These are phyloP conservation scores for Mycena vulgaris DNA, from an alignment of 768 basidiomycete genomes.

Conservation along the genomic window DNA sequence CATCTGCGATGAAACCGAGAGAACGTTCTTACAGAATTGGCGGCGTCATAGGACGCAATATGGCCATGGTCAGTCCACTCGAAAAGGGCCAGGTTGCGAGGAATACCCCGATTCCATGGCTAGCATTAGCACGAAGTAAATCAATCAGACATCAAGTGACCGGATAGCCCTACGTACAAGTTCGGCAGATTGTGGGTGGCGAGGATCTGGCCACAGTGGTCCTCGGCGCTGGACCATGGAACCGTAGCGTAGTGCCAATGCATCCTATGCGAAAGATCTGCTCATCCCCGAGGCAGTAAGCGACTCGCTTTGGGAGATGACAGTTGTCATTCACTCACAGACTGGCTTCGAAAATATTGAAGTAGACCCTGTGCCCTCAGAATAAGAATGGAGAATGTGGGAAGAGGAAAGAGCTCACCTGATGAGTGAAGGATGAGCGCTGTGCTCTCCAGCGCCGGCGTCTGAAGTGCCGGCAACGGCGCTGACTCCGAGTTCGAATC, in stretches of 20 bases:
- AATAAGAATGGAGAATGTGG: not conserved
- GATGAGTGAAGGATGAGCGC: slow-evolving; percentile 21
- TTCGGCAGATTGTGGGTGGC: slow-evolving; percentile 7
- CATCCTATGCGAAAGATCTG: slow-evolving; percentile 27
- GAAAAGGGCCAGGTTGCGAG: slow-evolving; percentile 12
- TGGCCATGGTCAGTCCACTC: slow-evolving; percentile 3
- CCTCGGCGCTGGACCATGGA: slow-evolving; percentile 11
- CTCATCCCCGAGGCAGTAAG: not conserved
- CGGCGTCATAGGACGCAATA: slow-evolving; percentile 5
- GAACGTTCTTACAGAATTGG: not conserved
- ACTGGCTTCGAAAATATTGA: slow-evolving; percentile 26
- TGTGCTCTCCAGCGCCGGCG: not conserved
- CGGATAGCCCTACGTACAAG: not conserved
- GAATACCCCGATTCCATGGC: slow-evolving; percentile 21
- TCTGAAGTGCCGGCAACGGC: not conserved
- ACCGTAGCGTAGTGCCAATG: slow-evolving; percentile 4
- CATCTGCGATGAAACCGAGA: not conserved
- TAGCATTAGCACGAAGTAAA: not conserved
- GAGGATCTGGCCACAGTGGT: slow-evolving; percentile 18
- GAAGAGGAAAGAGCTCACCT: not conserved
- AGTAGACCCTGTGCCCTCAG: slow-evolving; percentile 15
- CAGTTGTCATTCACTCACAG: slow-evolving; percentile 1
- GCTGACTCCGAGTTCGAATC: not conserved
- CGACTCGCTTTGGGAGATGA: not conserved
- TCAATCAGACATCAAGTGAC: too few relatives aligned